Conservation (phyloP, 208 protist species). For the Leishmania lainsoni region DNA sequence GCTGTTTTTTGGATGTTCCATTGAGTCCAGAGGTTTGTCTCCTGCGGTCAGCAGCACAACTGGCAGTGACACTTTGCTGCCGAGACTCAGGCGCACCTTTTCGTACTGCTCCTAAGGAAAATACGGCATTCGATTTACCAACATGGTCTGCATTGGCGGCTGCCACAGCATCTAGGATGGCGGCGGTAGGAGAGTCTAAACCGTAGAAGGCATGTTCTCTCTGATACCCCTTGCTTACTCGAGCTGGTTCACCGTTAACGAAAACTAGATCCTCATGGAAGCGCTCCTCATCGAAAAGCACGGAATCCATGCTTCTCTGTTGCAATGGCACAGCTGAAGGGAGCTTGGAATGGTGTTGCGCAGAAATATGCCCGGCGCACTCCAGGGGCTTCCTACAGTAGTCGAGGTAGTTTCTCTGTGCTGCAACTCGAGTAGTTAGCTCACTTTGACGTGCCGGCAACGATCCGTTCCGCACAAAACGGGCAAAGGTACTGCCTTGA, state of each 20-base stretch:
- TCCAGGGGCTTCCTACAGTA: conserved; percentile 7
- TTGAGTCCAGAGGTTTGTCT: neutral
- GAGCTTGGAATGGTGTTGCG: neutral
- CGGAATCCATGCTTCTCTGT: neutral
- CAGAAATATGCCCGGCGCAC: conserved; percentile 2
- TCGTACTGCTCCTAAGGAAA: neutral
- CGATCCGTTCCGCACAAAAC: conserved; percentile 7
- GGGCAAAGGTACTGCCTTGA: neutral
- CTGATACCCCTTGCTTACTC: neutral
- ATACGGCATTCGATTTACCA: neutral
- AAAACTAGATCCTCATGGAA: conserved; percentile 9
- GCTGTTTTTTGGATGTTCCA: neutral
- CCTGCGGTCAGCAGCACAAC: neutral
- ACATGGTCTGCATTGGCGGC: neutral
- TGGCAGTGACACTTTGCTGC: neutral
- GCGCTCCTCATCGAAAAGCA: conserved; percentile 24
- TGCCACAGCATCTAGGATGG: conserved; percentile 8
- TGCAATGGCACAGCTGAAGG: neutral
- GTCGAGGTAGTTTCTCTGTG: conserved; percentile 3
- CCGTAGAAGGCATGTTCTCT: conserved; percentile 13
- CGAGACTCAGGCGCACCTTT: neutral
- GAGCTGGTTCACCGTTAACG: conserved; percentile 13
- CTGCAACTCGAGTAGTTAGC: conserved; percentile 10
- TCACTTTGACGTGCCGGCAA: conserved; percentile 11
- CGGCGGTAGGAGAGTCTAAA: conserved; percentile 8